Evolutionary conservation across 106 monocot species (phyloP), one percentile per base, ranked within the genome.

Genomic region (Triglochin maritima): DNA sequence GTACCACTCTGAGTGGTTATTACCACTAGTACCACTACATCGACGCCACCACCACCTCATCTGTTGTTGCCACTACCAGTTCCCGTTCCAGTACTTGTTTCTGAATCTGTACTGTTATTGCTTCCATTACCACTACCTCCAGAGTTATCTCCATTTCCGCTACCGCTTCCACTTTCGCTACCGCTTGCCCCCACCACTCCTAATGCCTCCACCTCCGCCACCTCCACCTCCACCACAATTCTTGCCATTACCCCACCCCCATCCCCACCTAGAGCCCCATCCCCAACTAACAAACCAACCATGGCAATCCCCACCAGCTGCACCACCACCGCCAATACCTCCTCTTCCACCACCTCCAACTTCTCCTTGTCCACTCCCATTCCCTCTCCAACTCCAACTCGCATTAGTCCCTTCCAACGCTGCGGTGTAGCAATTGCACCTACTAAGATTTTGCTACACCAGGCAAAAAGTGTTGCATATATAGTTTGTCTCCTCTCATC

Each of bases 1-100:
- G 64, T 87, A 89, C 61, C 75, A 72, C 14, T 78, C 80, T 46
- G 74, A 67, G 64, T 80, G 84, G 69, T 82, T 74, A 29, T 76
- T 78, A 71, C 71, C 66, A 57, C 3, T 44, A 46, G n/a, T 12
- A 14, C 13, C 56, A 3, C 61, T 46, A 4, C 49, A 3, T 49
- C 17, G 17, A 56, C 44, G 4, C 57, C 60, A 10, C 75, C 75
- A 57, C 49, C 8, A 14, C 71, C 45, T 3, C 29, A 13, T n/a
- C n/a, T n/a, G n/a, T n/a, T n/a, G n/a, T n/a, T n/a, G 29, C 67
- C 70, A 13, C 68, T 17, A 47, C 60, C 58, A 10, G 54, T 58
- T 0, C 49, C 50, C 3, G 45, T 49, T 11, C 69, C 54, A 14
- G 53, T 57, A 4, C 63, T 57, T 4, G 59, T 47, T 6, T 59